A percentile compares a stretch with the other conserved stretches of the same genome.
Evolutionary conservation across 2,329 filamentous ascomycete species (phyloP).

Genomic region (Diplodia seriata): DNA sequence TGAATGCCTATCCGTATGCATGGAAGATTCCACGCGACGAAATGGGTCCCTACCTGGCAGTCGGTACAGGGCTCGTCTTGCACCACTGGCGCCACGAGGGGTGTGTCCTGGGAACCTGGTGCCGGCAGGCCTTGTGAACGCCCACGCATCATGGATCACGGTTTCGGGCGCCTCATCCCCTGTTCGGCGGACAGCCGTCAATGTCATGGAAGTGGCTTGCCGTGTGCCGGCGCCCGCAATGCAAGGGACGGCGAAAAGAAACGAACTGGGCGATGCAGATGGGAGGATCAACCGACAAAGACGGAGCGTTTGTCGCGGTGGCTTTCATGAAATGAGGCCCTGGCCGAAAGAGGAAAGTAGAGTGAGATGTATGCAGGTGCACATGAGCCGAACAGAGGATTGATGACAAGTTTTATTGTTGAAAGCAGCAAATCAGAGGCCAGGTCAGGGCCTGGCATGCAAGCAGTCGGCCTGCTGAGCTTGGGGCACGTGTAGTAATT

Average conservation of each 20-base stretch:
- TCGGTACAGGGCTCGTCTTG: conserved; percentile 10
- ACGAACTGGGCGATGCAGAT: background rate
- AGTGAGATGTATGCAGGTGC: conserved; percentile 11
- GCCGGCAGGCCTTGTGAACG: background rate
- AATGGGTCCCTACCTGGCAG: conserved; percentile 10
- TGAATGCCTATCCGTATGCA: conserved; percentile 11
- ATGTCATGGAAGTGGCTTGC: conserved; percentile 13
- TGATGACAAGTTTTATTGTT: background rate
- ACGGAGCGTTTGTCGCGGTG: conserved; percentile 4
- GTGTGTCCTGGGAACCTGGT: background rate
- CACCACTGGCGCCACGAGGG: conserved; percentile 16
- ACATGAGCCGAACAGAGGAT: conserved; percentile 16
- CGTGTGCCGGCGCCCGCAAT: conserved; percentile 3
- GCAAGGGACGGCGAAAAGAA: conserved; percentile 20
- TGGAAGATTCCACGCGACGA: conserved; percentile 20
- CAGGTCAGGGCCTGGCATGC: background rate
- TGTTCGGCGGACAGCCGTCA: background rate
- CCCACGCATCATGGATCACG: conserved; percentile 11
- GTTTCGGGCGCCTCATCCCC: background rate
- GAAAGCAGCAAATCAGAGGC: background rate
- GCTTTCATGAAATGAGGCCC: conserved; percentile 23
- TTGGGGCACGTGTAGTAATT: conserved; percentile 10
- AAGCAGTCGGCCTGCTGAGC: conserved; percentile 3
- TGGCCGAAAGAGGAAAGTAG: conserved; percentile 16
- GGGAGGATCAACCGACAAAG: background rate